Base-by-base conservation (phyloP, 768 basidiomycete species). In the Tylopilus vinaceipallidus region DNA sequence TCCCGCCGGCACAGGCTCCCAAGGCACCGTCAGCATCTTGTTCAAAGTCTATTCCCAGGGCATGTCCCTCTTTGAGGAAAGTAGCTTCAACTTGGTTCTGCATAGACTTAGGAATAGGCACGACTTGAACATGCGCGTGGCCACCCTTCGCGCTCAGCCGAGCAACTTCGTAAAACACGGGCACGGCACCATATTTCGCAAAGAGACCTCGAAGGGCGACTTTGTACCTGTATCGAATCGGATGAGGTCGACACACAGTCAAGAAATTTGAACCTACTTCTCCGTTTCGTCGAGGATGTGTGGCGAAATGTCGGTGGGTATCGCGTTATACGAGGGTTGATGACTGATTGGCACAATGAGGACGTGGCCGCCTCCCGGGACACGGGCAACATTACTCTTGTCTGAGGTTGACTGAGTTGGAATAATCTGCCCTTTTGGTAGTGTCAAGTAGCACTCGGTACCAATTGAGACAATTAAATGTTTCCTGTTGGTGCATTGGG, bases 301-400 rank as follows among this genome's bases (percentile, higher is more conserved):
- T 7, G 73, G 72, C 0, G 84, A 78, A 34, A 95, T 77, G 55
- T 93, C 91, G 3, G 80, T 64, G 0, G 94, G 91, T 36, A 98
- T 86, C 7, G 89, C 82, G 20, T 80, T 78, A 45, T 87, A 85
- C 0, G 95, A 97, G 7, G 91, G 91, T 61, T 91, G 92, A 68
- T 99, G 97, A 32, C 89, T 83, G 61, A 99, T 92, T 13, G 92
- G 91, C 23, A 98, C 86, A 48, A 98, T 88, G 33, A 99, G 79
- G 32, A 95, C 86, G 65, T 99, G 97, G 0, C 97, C 97, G 19
- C 97, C 97, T 17, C 97, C 97, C 2, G 97, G 97, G 19, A 98
- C 86, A 51, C 56, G 47, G 55, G 63, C 57, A 8, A 62, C 58
- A n/a, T 65, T 60, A 34, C 55, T 68, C 57, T 74, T 70, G 34